Evolutionary conservation across 768 basidiomycete genomes (phyloP), one percentile per base, ranked within the genome.

Genomic region (Agrocybe pediades): DNA sequence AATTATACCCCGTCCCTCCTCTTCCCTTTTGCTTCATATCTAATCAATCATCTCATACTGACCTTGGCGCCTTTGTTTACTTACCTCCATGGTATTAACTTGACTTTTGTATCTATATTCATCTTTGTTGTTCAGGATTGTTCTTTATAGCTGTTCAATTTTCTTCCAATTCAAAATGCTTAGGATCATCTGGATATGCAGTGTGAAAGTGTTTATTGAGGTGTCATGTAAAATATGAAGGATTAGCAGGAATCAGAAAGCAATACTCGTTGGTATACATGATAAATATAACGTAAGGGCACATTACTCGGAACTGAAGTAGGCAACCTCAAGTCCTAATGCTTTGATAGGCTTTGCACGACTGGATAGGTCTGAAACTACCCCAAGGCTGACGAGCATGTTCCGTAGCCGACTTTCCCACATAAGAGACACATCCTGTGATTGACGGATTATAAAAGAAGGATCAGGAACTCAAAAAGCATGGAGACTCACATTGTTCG

Each of bases 381-480:
- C 85, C 5, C 96, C 96, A 24, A 96, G 68, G 58, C 94, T 90
- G 57, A 98, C 84, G 7, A 98, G 75, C 76, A 95, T 87, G 61
- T 94, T 93, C 48, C 87, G 83, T 62, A 98, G 69, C 19, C 95
- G 85, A 13, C 95, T 94, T 73, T 97, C 93, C 91, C 96, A 98
- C 68, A 97, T 83, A 36, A 98, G 66, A 4, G 95, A 89, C 17
- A 98, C 78, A 56, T 94, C 89, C 95, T 95, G 48, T 24, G 24
- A 21, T 16, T 47, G 27, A 50, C n/a, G 13, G 29, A 53, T 8
- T 16, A 54, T 15, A 16, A 20, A 30, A 46, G 33, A 36, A 24
- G 16, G 29, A 16, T 46, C 6, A 30, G 39, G 26, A 41, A 8
- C 11, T 49, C 41, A 11, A 24, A n/a, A n/a, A 15, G 11, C 54